Evolutionary conservation across 2,329 filamentous ascomycete species (phyloP).

Genomic region (Anthostomella pinea): DNA sequence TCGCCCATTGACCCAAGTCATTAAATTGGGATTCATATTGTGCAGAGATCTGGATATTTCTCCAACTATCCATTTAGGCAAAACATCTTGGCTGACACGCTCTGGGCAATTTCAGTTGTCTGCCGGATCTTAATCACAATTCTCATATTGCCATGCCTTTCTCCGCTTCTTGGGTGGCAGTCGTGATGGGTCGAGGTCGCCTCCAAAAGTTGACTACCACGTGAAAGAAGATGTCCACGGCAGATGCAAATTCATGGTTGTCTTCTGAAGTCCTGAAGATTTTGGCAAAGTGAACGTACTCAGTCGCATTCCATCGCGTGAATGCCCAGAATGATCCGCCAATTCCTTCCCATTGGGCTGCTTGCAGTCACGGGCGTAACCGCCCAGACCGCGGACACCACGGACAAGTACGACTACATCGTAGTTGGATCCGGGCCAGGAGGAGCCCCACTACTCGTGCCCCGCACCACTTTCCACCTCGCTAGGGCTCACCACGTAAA

Average conservation of each 20-base stretch:
- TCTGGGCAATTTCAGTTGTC: conserved; percentile 5
- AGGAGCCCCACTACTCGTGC: conserved; percentile 50
- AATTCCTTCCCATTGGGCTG: conserved; percentile 16
- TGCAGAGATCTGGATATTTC: not conserved
- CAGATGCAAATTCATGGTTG: conserved; percentile 12
- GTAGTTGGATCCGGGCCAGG: conserved; percentile 57
- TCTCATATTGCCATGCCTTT: conserved; percentile 10
- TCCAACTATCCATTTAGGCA: conserved; percentile 25
- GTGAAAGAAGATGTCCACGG: no score
- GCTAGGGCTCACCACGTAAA: no score
- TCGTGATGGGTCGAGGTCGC: not conserved
- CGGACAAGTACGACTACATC: conserved; percentile 34
- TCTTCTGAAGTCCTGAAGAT: not conserved
- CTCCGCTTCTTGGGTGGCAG: conserved; percentile 15
- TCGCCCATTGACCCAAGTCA: not conserved
- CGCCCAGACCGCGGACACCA: conserved; percentile 11
- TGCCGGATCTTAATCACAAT: conserved; percentile 1
- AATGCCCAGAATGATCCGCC: conserved; percentile 17
- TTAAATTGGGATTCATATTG: not conserved
- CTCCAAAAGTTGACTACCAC: no score
- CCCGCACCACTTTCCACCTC: no score
- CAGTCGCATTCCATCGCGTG: not conserved
- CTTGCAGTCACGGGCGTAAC: conserved; percentile 13
- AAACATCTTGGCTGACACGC: conserved; percentile 9
- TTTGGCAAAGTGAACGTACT: not conserved